Evolutionary conservation across 305 asterid species (phyloP), one percentile per base, ranked within the genome.

Genomic region (Fraxinus floribunda): DNA sequence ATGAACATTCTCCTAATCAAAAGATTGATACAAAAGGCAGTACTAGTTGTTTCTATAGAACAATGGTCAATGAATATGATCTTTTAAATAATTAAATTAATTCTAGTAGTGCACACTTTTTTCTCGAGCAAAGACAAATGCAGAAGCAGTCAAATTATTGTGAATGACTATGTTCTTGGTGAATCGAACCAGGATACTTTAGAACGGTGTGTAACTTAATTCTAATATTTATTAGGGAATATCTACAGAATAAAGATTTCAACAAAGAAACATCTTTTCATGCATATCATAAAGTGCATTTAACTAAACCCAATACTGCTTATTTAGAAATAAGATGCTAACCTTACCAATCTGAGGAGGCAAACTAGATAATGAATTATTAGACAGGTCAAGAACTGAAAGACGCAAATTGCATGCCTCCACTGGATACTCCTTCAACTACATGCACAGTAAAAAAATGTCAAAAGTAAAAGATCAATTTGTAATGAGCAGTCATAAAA

Each of bases 311-410:
- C 44, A 29, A 38, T 76, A 39, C 78, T n/a, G 39, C 80, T 79
- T n/a, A 64, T 62, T 36, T 75, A 74, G 36, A 85, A 81, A 79
- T 76, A 78, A 81, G 85, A 86, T 84, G 90, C 88, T 87, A 85
- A 88, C 91, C 92, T 91, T 93, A 96, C 98, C 99, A 81, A 96
- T 91, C 88, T 96, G 93, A 90, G 92, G 85, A 88, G 98, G 99
- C 91, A 96, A 89, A 82, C 97, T 94, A 75, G 98, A 92, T 49
- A 96, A 89, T 77, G 98, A 95, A 89, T 96, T 96, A 85, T 96
- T 96, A 30, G 99, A 96, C 78, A 96, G 91, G 87, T 96, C 97
- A 78, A 96, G 97, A 81, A 96, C 89, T 39, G 97, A 94, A 81
- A 96, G 93, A 72, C 36, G 92, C 91, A 96, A 82, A 81, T 90